phyloP scores from a whole-genome alignment of 2,329 filamentous ascomycete genomes.

The Chalara sp. region DNA sequence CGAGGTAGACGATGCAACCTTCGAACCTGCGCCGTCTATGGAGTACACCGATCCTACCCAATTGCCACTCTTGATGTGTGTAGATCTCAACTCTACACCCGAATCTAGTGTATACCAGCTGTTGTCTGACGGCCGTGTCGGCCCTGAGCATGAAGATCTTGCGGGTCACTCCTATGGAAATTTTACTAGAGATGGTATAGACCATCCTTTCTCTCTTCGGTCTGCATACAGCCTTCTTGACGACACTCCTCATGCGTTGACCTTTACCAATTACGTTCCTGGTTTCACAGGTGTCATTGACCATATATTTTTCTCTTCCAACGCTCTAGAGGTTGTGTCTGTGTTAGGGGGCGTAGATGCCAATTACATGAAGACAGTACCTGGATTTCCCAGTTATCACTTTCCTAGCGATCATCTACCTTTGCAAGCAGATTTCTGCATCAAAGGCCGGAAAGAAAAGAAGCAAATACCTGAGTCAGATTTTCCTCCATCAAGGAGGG shows the following conservation, averaged over 20 bases:
- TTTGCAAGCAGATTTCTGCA: conserved; percentile 60
- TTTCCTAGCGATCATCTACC: conserved; percentile 70
- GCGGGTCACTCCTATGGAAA: conserved; percentile 80
- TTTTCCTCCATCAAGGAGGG: conserved; percentile 22
- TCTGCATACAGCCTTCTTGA: conserved; percentile 81
- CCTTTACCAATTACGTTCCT: conserved; percentile 95
- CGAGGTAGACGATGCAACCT: conserved; percentile 38
- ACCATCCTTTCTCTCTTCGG: conserved; percentile 88
- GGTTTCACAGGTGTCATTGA: conserved; percentile 90
- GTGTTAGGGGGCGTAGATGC: conserved; percentile 65
- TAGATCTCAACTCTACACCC: conserved; percentile 89
- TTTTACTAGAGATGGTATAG: conserved; percentile 86
- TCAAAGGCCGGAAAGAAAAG: conserved; percentile 54
- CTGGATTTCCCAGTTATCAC: conserved; percentile 69
- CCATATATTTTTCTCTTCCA: conserved; percentile 95
- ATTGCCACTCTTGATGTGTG: conserved; percentile 85
- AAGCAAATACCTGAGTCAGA: conserved; percentile 25
- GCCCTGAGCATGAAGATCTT: conserved; percentile 74
- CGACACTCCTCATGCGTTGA: conserved; percentile 75
- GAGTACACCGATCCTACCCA: conserved; percentile 82
- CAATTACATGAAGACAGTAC: conserved; percentile 62
- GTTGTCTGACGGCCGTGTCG: conserved; percentile 71
- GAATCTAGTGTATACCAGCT: conserved; percentile 90
- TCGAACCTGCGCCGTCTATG: conserved; percentile 71
- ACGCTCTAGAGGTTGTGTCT: conserved; percentile 58